Conservation (phyloP, 1,284 basidiomycete species). For the Apiotrichum porosum region DNA sequence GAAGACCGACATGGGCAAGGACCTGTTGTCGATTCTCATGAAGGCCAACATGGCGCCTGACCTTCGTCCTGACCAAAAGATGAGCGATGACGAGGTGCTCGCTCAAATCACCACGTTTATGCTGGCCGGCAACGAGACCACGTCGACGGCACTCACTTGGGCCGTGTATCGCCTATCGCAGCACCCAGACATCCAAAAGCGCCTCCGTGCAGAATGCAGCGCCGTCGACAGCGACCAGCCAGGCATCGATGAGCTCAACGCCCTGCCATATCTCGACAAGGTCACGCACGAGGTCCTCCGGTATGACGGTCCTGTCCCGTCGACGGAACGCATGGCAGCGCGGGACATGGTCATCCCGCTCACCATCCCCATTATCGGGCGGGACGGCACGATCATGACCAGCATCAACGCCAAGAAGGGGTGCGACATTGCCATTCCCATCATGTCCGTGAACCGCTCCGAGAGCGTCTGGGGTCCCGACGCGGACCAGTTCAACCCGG, state of each 20-base stretch:
- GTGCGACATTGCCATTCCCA: slow-evolving; percentile 40
- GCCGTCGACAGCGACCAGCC: slow-evolving; percentile 42
- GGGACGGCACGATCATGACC: slow-evolving; percentile 46
- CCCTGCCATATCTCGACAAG: slow-evolving; percentile 57
- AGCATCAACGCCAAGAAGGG: slow-evolving; percentile 36
- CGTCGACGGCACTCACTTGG: slow-evolving; percentile 67
- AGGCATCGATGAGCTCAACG: slow-evolving; percentile 41
- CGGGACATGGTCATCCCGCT: slow-evolving; percentile 63
- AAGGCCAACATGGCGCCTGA: slow-evolving; percentile 59
- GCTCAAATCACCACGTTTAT: slow-evolving; percentile 71
- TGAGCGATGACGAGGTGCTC: slow-evolving; percentile 63
- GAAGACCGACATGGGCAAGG: slow-evolving; percentile 51
- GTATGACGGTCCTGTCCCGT: slow-evolving; percentile 62
- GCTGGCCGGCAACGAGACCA: slow-evolving; percentile 68
- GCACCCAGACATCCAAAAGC: slow-evolving; percentile 55
- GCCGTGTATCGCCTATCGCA: slow-evolving; percentile 62
- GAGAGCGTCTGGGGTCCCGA: slow-evolving; percentile 63
- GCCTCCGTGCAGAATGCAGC: slow-evolving; percentile 59
- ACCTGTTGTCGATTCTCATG: slow-evolving; percentile 54
- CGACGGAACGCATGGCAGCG: slow-evolving; percentile 58
- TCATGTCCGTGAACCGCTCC: slow-evolving; percentile 59
- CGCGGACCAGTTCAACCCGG: slow-evolving; percentile 57
- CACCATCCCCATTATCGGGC: slow-evolving; percentile 42
- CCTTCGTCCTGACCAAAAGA: slow-evolving; percentile 54
- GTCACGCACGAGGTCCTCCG: slow-evolving; percentile 66